These are phyloP conservation scores for Spergularia azorica DNA, from an alignment of 179 eudicot genomes.

Conservation along the genomic window DNA sequence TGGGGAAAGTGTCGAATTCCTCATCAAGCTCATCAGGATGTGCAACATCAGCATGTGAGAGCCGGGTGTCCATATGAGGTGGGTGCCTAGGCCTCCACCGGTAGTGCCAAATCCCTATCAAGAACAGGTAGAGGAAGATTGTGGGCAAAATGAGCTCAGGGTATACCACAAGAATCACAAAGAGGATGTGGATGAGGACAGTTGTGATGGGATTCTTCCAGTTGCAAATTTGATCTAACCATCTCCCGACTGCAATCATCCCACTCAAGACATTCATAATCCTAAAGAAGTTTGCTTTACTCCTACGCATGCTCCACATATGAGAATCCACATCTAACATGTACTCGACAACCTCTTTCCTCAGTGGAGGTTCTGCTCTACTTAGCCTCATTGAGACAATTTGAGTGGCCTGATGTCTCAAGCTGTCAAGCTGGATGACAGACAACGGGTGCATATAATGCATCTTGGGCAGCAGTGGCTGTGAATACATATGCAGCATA, in stretches of 20 bases:
- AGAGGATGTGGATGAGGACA: conserved; percentile 42
- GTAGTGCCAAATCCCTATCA: conserved; percentile 70
- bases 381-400: conserved; percentile 61
- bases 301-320: conserved; percentile 95
- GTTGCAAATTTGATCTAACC: conserved; percentile 57
- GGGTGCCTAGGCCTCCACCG: conserved; percentile 69
- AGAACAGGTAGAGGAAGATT: conserved; percentile 42
- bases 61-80: conserved; percentile 78
- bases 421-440: conserved; percentile 67
- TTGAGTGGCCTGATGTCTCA: conserved; percentile 75
- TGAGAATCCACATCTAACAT: conserved; percentile 87
- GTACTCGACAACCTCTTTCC: conserved; percentile 84
- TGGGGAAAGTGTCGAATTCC: conserved; percentile 84
- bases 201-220: conserved; percentile 83
- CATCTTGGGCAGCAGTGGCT: conserved; percentile 84
- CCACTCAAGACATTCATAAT: conserved; percentile 64
- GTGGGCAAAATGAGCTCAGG: conserved; percentile 70
- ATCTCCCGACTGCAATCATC: conserved; percentile 45
- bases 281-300: conserved; percentile 85
- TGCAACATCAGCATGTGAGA: conserved; percentile 64
- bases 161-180: conserved; percentile 51
- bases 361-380: conserved; percentile 80
- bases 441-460: conserved; percentile 77
- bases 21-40: conserved; percentile 77
- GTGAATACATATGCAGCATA: conserved; percentile 68